Base-by-base conservation (phyloP, 2,329 filamentous ascomycete genomes). In the Alternaria dauci region DNA sequence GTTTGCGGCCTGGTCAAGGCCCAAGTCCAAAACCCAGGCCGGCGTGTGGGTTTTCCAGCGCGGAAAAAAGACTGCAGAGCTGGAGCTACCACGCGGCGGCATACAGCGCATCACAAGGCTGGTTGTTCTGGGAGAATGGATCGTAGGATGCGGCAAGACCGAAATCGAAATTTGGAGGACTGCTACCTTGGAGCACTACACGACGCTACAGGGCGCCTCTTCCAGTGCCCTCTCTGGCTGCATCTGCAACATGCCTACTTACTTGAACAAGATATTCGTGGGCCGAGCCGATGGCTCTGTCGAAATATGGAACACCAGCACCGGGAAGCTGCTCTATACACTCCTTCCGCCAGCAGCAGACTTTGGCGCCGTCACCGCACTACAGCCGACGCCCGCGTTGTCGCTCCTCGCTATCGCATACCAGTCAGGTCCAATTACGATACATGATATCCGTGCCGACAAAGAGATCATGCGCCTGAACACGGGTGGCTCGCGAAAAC, bases 251-350 rank as follows among this genome's bases (percentile, higher is more conserved):
- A 93, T 98, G 90, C 94, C 94, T 1, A 98, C 95, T 0, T 96
- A 93, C 78, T 80, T 99, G 62, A 99, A 99, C 84, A 99, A 99
- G 80, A 87, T 99, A 44, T 93, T 98, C 67, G 91, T 93, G 3
- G 96, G 93, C 9, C 89, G 93, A 71, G 87, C 87, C 65, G 93
- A 99, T 76, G 95, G 95, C 7, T 91, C 89, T 78, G 89, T 97
- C 8, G 95, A 99, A 75, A 96, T 99, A 52, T 99, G 95, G 94
- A 99, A 99, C 75, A 83, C 99, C 62, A 96, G 91, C 75, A 97
- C 92, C 4, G 94, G 85, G 48, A 97, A 96, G 78, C 84, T 97
- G 55, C 88, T 99, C 28, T 96, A 97, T 78, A 96, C 93, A 2
- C 89, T 99, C 52, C 82, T 95, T 14, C 91, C 95, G 1, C 89